Evolutionary conservation across 768 basidiomycete genomes (phyloP), one percentile per base, ranked within the genome.

Genomic region (Thelephora ganbajun): DNA sequence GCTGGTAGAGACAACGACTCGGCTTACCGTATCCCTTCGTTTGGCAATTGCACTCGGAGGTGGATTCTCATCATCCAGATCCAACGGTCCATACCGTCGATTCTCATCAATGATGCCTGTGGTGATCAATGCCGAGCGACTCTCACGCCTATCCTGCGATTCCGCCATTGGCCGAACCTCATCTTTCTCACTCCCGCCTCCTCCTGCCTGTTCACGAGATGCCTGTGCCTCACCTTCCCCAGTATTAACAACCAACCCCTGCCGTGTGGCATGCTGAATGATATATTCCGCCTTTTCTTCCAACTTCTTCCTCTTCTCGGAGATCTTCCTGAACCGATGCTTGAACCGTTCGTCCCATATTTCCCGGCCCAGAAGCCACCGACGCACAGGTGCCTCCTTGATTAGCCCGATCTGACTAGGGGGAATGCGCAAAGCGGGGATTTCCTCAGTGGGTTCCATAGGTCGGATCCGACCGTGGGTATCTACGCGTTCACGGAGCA

Each of bases 401-500:
- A 90, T 76, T 33, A 82, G 60, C 0, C 84, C 85, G 35, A 88
- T 70, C 50, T 83, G 67, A 11, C 68, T 66, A 0, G 71, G 63
- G 0, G 70, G 68, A 35, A 88, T 58, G 9, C 67, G 59, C 36
- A 88, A 63, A 0, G 71, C 76, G 5, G 63, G 57, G 5, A 90
- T 63, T 6, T 79, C 70, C 9, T 68, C 66, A 37, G 62, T 60
- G 0, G 75, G 66, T 54, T 90, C 86, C 69, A 90, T 75, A 0
- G 74, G 67, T 30, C 87, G 71, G 5, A 73, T 63, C 6, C 62
- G 57, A 0, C 86, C 86, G 23, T 69, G 62, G 4, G 77, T 69
- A 50, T 80, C 70, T 14, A 89, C 79, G 13, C 88, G 72, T 59
- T 90, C 84, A 6, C 87, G 74, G 52, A 88, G 74, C 75, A 88